Evolutionary conservation across 2,329 filamentous ascomycete species (phyloP), one percentile per base, ranked within the genome.

Genomic region (Diaporthe sp.): DNA sequence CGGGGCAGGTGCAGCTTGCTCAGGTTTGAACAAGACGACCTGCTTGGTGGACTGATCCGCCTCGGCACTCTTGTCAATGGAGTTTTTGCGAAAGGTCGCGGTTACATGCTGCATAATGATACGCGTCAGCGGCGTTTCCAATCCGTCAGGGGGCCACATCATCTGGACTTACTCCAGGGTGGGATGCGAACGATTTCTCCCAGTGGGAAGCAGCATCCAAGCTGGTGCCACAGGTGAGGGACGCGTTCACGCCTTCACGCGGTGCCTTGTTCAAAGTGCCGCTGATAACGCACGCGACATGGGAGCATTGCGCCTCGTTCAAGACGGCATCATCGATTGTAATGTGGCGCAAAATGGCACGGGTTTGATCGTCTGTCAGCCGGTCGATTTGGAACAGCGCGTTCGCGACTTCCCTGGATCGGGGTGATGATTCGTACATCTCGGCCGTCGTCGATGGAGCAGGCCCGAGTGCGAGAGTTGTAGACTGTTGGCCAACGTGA

Each of bases 281-380:
- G 1, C 17, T 28, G n/a, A 71, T n/a, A 17, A 71, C 19, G 7
- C 55, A 8, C 2, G 69, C 69, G 17, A 71, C 22, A 8, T 71
- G 69, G 3, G 69, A 71, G n/a, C 69, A 71, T 5, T 52, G 69
- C 4, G 69, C 69, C n/a, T 71, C 69, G 17, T 47, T 52, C 4
- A 52, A 10, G 1, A 40, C 33, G 1, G 69, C 69, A 57, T 71
- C 69, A 6, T 71, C 69, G 6, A 50, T 61, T 9, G 42, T 4
- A n/a, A 71, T 15, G 10, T 71, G 55, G 9, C 69, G 69, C 0
- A 71, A 3, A 7, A 71, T 17, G 0, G 55, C 8, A 1, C 69
- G 69, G 1, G 2, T 10, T 38, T 61, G 55, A 5, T 38, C 22
- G 6, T 71, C 42, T 10, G 17, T 3, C 1, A 71, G 12, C 55